Percentiles rank a stretch among this genome's conserved stretches.
Conservation (phyloP, 129 eudicot species). For the Deinandra increscens region DNA sequence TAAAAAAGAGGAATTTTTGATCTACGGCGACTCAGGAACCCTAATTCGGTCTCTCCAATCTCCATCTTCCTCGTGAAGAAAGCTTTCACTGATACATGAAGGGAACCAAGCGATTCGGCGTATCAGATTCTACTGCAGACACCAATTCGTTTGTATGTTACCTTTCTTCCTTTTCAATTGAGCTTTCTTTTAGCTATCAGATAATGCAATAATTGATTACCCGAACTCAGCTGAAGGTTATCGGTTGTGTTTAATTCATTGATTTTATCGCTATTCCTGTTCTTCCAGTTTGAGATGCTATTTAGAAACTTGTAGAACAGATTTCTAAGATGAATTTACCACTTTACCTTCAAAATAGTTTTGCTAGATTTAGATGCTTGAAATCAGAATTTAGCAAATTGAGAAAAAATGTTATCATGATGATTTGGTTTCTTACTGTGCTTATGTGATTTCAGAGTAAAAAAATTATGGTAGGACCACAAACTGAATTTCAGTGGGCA, state of each 20-base stretch:
- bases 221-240: not conserved
- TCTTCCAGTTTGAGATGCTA: constrained; percentile 15
- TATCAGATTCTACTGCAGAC: constrained; percentile 41
- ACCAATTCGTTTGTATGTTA: constrained; percentile 44
- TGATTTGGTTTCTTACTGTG: constrained; percentile 5
- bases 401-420: not conserved
- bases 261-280: not conserved
- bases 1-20: constrained; percentile 10
- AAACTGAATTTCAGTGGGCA: constrained; percentile 49
- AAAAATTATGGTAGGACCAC: constrained; percentile 54
- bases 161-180: not conserved
- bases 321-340: not conserved
- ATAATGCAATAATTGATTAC: not conserved
- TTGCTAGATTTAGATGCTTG: not conserved
- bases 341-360: not conserved
- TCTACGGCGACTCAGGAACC: constrained; percentile 34
- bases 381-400: not conserved
- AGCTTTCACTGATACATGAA: constrained; percentile 35
- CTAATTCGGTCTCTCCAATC: constrained; percentile 28
- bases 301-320: not conserved
- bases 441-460: constrained; percentile 59
- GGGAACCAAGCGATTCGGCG: constrained; percentile 51
- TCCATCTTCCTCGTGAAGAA: not conserved
- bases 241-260: constrained; percentile 21
- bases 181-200: not conserved